A percentile compares a stretch with the other conserved stretches of the same genome.
phyloP scores from a whole-genome alignment of 2,329 filamentous ascomycete genomes.

The Colletotrichum trifolii region DNA sequence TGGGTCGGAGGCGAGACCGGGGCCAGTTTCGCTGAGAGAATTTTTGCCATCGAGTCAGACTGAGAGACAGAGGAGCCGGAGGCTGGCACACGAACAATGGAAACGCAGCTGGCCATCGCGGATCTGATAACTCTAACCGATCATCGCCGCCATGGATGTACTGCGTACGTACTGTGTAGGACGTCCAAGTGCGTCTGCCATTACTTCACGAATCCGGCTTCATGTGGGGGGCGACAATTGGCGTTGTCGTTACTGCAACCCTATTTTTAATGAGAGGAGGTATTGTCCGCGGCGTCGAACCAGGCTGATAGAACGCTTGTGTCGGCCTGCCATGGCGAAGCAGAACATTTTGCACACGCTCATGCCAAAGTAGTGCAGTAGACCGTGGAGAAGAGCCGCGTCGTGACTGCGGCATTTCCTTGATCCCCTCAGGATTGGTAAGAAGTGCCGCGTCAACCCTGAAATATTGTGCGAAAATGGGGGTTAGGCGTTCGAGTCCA shows the following conservation, averaged over 20 bases:
- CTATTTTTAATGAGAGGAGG: background rate
- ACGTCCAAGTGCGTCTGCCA: background rate
- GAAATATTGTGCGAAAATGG: constrained; percentile 1
- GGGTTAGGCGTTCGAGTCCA: constrained; percentile 13
- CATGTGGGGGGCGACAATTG: constrained; percentile 1
- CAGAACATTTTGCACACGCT: too few relatives aligned
- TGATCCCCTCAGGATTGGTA: background rate
- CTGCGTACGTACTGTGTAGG: background rate
- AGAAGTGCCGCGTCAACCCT: constrained; percentile 31
- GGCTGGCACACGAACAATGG: background rate
- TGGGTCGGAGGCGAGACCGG: constrained; percentile 28
- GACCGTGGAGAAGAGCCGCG: constrained; percentile 13
- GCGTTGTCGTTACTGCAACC: constrained; percentile 5
- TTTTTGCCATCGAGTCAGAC: background rate
- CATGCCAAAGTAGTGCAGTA: background rate
- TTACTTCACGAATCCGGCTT: constrained; percentile 1
- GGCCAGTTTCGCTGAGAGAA: constrained; percentile 14
- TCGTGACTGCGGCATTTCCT: constrained; percentile 32
- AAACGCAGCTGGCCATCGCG: constrained; percentile 14
- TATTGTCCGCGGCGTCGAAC: too few relatives aligned
- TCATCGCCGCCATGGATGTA: background rate
- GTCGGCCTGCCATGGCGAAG: background rate
- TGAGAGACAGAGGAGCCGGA: background rate
- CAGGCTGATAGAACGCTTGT: too few relatives aligned
- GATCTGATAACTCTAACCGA: constrained; percentile 35